phyloP scores from a whole-genome alignment of 257 asterid genomes.

The Fraxinus excelsior region DNA sequence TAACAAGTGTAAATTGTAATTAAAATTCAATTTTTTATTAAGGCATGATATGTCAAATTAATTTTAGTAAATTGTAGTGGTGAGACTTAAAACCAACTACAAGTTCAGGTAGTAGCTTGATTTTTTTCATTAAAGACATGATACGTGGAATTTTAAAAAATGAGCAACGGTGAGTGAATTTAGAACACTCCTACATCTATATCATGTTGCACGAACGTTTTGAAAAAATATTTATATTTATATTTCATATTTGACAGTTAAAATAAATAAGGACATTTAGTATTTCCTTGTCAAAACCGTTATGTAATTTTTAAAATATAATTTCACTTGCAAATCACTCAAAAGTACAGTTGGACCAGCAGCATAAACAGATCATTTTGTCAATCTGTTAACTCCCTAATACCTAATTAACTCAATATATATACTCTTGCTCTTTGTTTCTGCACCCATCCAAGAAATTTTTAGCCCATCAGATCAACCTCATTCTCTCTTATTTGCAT shows the following conservation, averaged over 20 bases:
- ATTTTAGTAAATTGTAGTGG: too few species aligned
- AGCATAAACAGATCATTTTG: constrained; percentile 25
- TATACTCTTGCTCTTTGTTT: constrained; percentile 13
- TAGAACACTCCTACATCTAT: too few species aligned
- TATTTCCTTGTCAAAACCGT: background rate
- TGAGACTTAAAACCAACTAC: background rate
- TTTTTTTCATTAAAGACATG: too few species aligned
- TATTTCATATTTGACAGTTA: too few species aligned
- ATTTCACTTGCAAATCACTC: constrained; percentile 56
- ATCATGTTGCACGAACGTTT: too few species aligned
- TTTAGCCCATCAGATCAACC: background rate
- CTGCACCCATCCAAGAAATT: background rate
- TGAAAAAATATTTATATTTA: too few species aligned
- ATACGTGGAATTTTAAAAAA: too few species aligned
- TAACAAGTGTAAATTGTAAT: too few species aligned
- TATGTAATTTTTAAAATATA: constrained; percentile 10
- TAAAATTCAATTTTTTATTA: too few species aligned
- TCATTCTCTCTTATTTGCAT: background rate
- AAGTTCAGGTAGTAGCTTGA: too few species aligned
- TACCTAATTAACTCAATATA: constrained; percentile 32
- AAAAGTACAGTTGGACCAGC: constrained; percentile 35
- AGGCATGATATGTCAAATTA: background rate
- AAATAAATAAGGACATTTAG: constrained; percentile 21
- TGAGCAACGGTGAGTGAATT: too few species aligned
- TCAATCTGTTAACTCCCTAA: constrained; percentile 29